Base-by-base conservation (phyloP, 73 alveolate genomes). In the Stentor coeruleus region DNA sequence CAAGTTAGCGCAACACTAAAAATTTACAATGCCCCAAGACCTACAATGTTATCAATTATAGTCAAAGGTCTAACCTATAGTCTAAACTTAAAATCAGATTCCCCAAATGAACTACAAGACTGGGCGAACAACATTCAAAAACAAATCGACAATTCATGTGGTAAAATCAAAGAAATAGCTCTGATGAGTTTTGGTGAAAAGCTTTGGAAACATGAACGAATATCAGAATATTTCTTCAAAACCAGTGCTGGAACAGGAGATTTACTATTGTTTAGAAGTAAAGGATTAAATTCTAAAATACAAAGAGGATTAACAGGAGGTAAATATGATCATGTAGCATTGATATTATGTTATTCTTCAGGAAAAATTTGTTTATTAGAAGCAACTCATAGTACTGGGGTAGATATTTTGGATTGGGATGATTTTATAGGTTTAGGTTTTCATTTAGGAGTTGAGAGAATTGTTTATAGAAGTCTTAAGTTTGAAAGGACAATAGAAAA, bases 301-400 rank as follows among this genome's bases (percentile, higher is more conserved):
- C 89, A 93, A 49, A 86, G 98, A 58, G 59, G 88, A 30, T 39
- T 93, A 30, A 93, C 98, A 15, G 77, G 93, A 1, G 59, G 93
- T 37, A 90, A 93, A 49, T 91, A 89, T 77, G 98, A 94, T 86
- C 98, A 94, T 83, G 94, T 93, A 2, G 98, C 97, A 3, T 37
- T 94, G 59, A 74, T 94, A 4, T 74, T 94, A 42, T 73, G 85
- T 75, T 90, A 60, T 77, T 84, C 77, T 3, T 82, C 83, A 3
- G 36, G 87, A n/a, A 79, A 87, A 37, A 39, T 92, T 26, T 88
- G 79, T 30, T 3, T 92, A 36, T 88, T 94, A 59, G 97, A 94
- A 76, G 90, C 96, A 59, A 79, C 95, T 26, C 89, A 93, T 35
- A 77, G 76, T 41, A 49, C 81, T 59, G 94, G 93, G 58, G 96